A percentile compares a stretch with the other conserved stretches of the same genome.
Evolutionary conservation across 768 basidiomycete genomes (phyloP).

Genomic region (Agrocybe pediades): DNA sequence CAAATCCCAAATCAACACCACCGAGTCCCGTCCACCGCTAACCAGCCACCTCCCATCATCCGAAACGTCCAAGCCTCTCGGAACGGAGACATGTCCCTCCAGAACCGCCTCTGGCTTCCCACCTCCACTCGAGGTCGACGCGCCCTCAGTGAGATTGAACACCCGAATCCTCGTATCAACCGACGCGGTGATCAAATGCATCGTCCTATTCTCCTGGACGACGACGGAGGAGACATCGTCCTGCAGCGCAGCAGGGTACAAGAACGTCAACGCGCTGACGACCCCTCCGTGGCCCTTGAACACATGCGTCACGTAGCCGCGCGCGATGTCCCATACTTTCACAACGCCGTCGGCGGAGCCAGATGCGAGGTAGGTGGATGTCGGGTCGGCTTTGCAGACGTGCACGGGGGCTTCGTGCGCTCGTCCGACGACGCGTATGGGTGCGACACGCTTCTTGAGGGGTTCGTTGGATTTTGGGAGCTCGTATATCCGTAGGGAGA

Average conservation of each 20-base stretch:
- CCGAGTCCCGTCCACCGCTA: constrained; percentile 91
- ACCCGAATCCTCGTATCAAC: constrained; percentile 92
- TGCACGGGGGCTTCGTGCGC: constrained; percentile 96
- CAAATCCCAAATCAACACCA: constrained; percentile 92
- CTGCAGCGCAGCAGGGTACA: constrained; percentile 72
- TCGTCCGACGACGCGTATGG: constrained; percentile 73
- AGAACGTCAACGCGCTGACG: constrained; percentile 87
- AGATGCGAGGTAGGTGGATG: constrained; percentile 89
- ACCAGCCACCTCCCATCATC: constrained; percentile 87
- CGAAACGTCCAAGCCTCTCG: constrained; percentile 85
- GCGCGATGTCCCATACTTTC: constrained; percentile 92
- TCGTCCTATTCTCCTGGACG: constrained; percentile 44
- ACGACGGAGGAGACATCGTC: constrained; percentile 56
- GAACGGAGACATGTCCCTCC: constrained; percentile 95
- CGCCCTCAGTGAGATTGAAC: constrained; percentile 79
- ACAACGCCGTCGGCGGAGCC: constrained; percentile 96
- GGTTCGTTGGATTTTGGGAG: constrained; percentile 55
- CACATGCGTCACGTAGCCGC: constrained; percentile 90
- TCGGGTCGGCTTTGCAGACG: constrained; percentile 81
- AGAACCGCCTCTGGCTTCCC: constrained; percentile 78
- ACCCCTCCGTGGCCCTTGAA: constrained; percentile 99
- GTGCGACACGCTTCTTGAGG: constrained; percentile 55
- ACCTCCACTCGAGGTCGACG: constrained; percentile 53
- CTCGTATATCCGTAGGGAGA: constrained; percentile 82
- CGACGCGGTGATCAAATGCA: constrained; percentile 88